A percentile compares a stretch with the other conserved stretches of the same genome.
These are phyloP conservation scores for Myxozyma geophila DNA, from an alignment of 805 yeast genomes.

Conservation along the genomic window DNA sequence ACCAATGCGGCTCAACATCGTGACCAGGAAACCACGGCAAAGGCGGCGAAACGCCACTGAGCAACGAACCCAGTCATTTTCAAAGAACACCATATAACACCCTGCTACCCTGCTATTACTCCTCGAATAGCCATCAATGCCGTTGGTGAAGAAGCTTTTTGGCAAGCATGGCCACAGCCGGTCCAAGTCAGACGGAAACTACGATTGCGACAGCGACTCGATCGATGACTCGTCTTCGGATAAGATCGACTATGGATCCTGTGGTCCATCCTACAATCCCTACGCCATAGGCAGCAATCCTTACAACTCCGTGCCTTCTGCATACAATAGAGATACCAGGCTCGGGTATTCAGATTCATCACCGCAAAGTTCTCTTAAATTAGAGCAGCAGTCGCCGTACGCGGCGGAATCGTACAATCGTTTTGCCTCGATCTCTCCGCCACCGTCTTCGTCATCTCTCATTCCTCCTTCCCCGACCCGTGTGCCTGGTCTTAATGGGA, in stretches of 20 bases:
- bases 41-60: background rate
- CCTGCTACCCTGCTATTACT: background rate
- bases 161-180: conserved; percentile 9
- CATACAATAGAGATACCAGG: conserved; percentile 1
- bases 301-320: conserved; percentile 24
- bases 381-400: conserved; percentile 2
- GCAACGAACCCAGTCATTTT: background rate
- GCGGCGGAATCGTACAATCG: background rate
- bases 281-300: conserved; percentile 26
- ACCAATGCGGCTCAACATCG: background rate
- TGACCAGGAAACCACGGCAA: background rate
- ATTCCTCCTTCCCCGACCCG: conserved; percentile 4
- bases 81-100: background rate
- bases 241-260: background rate
- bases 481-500: conserved; percentile 17
- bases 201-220: background rate
- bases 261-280: conserved; percentile 18
- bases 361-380: background rate
- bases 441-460: background rate
- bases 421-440: background rate
- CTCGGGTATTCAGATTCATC: background rate
- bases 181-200: conserved; percentile 7
- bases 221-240: background rate
- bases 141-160: conserved; percentile 6
- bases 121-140: background rate